phyloP scores from a whole-genome alignment of 2,329 filamentous ascomycete genomes.

The Cryoendolithus antarcticus region DNA sequence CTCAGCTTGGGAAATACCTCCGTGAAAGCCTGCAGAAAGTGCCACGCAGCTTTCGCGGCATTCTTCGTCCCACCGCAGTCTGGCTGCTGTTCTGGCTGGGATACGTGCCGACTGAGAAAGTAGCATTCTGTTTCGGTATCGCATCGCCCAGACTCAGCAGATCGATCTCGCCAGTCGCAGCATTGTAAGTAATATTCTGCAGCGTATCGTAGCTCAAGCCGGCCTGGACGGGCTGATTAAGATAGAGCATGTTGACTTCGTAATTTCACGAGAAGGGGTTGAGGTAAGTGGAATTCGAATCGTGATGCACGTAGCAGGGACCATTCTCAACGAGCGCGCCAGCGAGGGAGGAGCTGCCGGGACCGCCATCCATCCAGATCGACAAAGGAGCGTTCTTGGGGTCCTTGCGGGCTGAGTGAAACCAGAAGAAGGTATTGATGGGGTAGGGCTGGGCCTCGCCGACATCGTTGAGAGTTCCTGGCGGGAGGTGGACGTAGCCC shows the following conservation, averaged over 20 bases:
- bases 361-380: constrained; percentile 49
- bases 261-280: constrained; percentile 54
- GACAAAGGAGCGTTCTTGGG: constrained; percentile 41
- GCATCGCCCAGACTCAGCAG: constrained; percentile 9
- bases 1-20: constrained; percentile 51
- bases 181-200: constrained; percentile 25
- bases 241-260: constrained; percentile 44
- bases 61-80: constrained; percentile 39
- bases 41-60: constrained; percentile 43
- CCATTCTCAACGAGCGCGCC: constrained; percentile 38
- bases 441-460: constrained; percentile 33
- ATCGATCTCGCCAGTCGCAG: constrained; percentile 9
- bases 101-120: constrained; percentile 41
- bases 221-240: constrained; percentile 50
- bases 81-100: constrained; percentile 31
- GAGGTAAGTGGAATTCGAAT: constrained; percentile 36
- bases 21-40: constrained; percentile 50
- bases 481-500: constrained; percentile 47
- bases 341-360: constrained; percentile 40
- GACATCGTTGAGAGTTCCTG: constrained; percentile 28
- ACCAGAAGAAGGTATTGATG: constrained; percentile 52
- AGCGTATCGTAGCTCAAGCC: constrained; percentile 40
- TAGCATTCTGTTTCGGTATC: constrained; percentile 37
- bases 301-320: constrained; percentile 41
- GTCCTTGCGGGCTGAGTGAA: constrained; percentile 45